Evolutionary conservation across 495 filamentous ascomycete species (phyloP), one percentile per base, ranked within the genome.

Genomic region (Neurospora sp.): DNA sequence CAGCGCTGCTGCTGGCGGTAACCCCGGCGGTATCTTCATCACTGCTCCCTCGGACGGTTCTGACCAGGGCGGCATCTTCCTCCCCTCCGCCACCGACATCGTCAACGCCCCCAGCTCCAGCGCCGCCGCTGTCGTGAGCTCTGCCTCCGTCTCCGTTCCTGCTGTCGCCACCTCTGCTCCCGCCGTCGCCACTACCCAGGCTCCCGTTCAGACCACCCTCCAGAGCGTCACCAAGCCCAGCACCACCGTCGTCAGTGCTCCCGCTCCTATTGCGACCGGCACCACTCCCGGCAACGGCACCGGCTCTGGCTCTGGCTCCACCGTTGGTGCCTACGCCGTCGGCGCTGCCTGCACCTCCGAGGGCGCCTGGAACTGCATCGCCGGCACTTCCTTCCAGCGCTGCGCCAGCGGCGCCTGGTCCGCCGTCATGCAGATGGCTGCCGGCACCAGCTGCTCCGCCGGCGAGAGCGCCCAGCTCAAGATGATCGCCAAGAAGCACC

Each of bases 401-500:
- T 93, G 91, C 75, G 91, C 90, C 12, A 85, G 82, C 35, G 91
- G 91, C 8, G 72, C 79, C 40, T 92, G 91, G 91, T 87, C 89
- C 11, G 77, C 73, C 8, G 72, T 82, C 31, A 83, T 88, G 72
- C 76, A 81, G 40, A 82, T 92, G 83, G 86, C 91, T 0, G 77
- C 84, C 0, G 91, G 91, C 70, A 92, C 88, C 4, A 77, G 79
- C 40, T 93, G 91, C 82, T 85, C 75, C 23, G 66, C 84, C 37
- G 91, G 91, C 35, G 77, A 85, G 73, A 84, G 84, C 72, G 74
- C 76, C 5, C 77, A 79, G 4, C 82, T 93, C 20, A 74, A 35
- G 76, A 77, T 83, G 72, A 72, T 44, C 71, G 71, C 71, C 71
- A 66, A 39, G 38, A 46, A 38, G 18, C 60, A 70, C 54, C 27